These are phyloP conservation scores for Juncus effusus DNA, from an alignment of 176 grass and related monocot genomes.

Conservation along the genomic window DNA sequence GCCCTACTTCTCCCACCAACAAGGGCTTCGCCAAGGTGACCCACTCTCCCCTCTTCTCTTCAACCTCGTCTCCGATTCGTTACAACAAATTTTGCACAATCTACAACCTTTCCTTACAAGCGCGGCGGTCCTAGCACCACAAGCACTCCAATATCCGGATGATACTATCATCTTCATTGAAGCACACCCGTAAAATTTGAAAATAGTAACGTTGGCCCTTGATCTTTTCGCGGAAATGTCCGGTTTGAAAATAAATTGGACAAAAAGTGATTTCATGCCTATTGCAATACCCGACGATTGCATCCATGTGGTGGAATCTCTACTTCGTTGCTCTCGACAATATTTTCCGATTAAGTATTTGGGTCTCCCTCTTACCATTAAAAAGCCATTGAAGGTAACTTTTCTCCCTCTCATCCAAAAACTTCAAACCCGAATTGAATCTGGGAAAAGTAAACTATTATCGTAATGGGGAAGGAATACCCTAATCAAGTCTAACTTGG, in stretches of 20 bases:
- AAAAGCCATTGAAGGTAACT: not conserved
- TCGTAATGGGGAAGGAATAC: not conserved
- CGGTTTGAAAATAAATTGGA: not conserved
- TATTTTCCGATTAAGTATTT: not conserved
- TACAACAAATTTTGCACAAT: not conserved
- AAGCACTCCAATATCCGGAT: not conserved
- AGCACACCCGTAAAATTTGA: not conserved
- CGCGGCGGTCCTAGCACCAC: not conserved
- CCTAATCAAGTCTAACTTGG: not conserved
- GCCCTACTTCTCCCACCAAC: not conserved
- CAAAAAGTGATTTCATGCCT: not conserved
- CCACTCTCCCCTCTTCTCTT: not conserved
- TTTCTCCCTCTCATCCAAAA: not conserved
- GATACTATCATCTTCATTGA: not conserved
- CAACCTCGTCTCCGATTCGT: not conserved
- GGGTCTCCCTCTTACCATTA: not conserved
- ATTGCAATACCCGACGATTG: not conserved
- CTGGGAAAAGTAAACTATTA: not conserved
- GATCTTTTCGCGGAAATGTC: not conserved
- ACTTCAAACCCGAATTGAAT: not conserved
- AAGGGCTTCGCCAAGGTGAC: not conserved
- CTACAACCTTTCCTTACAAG: not conserved
- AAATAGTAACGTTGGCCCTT: not conserved
- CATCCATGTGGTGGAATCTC: no score
- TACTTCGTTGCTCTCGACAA: not conserved